These are phyloP conservation scores for Trichophyton schoenleinii DNA, from an alignment of 2,329 filamentous ascomycete genomes.

Conservation along the genomic window DNA sequence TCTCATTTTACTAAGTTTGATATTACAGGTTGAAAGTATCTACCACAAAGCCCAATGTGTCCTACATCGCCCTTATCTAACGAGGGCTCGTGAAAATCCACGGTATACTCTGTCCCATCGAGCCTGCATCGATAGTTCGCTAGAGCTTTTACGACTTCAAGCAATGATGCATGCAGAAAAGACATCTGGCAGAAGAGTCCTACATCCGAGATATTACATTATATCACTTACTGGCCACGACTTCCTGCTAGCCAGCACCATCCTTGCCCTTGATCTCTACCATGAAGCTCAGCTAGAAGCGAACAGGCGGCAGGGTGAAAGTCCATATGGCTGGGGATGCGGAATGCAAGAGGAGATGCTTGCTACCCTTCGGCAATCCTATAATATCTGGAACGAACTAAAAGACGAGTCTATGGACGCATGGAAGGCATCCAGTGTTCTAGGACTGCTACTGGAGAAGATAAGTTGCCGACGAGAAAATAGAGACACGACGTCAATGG, in stretches of 20 bases:
- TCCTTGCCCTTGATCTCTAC: constrained; percentile 71
- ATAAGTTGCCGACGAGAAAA: constrained; percentile 36
- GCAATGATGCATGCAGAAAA: constrained; percentile 63
- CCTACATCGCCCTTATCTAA: constrained; percentile 75
- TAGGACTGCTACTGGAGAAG: constrained; percentile 77
- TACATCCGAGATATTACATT: constrained; percentile 65
- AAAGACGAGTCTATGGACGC: constrained; percentile 75
- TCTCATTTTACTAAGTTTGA: not conserved
- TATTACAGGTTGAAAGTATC: constrained; percentile 53
- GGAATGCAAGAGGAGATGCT: constrained; percentile 60
- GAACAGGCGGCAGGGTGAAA: constrained; percentile 24
- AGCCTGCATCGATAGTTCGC: constrained; percentile 72
- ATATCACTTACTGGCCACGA: constrained; percentile 70
- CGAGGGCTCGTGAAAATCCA: constrained; percentile 62
- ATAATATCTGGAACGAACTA: constrained; percentile 67
- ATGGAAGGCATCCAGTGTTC: constrained; percentile 67
- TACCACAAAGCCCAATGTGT: constrained; percentile 83
- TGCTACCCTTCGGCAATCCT: constrained; percentile 55
- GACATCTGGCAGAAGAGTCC: constrained; percentile 56
- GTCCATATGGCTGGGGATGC: constrained; percentile 36
- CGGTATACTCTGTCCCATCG: constrained; percentile 74
- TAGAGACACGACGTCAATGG: constrained; percentile 17
- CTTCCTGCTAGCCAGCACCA: constrained; percentile 74
- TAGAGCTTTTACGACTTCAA: constrained; percentile 69
- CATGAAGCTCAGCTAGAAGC: constrained; percentile 35